Evolutionary conservation across 208 protist genomes (phyloP), one percentile per base, ranked within the genome.

Genomic region (Phytomonas sp.): DNA sequence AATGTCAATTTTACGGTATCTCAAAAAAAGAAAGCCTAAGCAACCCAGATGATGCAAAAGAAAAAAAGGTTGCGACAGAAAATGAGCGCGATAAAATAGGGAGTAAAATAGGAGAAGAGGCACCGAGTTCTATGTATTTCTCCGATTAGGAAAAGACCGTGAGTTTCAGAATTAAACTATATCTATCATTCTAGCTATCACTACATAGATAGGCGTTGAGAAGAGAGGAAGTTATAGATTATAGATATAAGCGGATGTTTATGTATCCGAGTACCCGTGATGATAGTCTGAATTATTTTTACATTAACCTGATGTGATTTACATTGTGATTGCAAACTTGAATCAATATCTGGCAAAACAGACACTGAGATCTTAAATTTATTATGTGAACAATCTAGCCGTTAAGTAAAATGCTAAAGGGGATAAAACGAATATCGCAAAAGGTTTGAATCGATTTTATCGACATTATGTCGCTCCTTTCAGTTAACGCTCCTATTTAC

Each of bases 251-350:
- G 31, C 13, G 33, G 11, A 33, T 63, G 15, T 8, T 43, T 17
- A 63, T 15, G 33, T 63, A 20, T 63, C 1, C 1, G 60, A 63
- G 33, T 37, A 0, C 31, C 11, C 11, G 31, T 63, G 6, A 63
- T 63, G 31, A 63, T 63, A 20, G 33, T 63, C 33, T 33, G 31
- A 43, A 63, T 63, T 43, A 63, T 9, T 63, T 13, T 37, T 43
- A 13, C 11, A 20, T 15, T 63, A 43, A 63, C 11, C 33, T 43
- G 31, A 63, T 20, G 15, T 63, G 4, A 23, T 63, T 63, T 20
- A 63, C 60, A 63, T 43, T 63, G 11, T 43, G 31, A 63, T 63
- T 23, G 8, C 31, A 33, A 23, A 63, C 4, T 63, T 63, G 11
- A 43, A 43, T 63, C 8, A 4, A 63, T 37, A 63, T 63, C 11